Base-by-base conservation (phyloP, 176 grass and related monocot genomes). In the Oryza australiensis region DNA sequence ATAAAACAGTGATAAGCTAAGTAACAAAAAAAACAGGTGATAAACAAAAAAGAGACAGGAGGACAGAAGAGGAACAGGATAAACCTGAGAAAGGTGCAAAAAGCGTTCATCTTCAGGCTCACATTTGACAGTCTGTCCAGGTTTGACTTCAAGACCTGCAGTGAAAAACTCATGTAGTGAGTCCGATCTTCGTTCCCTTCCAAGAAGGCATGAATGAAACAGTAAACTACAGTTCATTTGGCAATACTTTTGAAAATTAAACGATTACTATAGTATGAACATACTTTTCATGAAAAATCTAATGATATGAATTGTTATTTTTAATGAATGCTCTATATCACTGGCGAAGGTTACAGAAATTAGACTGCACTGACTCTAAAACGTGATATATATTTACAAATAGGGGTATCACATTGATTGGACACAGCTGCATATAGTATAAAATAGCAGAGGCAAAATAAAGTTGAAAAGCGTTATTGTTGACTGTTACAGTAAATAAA, bases 41-140 rank as follows among this genome's bases (percentile, higher is more conserved):
- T 32, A 32, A 32, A 1, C 1, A 32, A 35, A 35, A 35, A 40
- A 68, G 10, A 29, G 70, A 48, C 12, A 22, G 0, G 14, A 20
- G 7, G 16, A 33, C 13, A 32, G 23, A 12, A 24, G 11, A 23
- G 18, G 3, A 26, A 9, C 9, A 29, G 1, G 5, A 41, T 6
- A 55, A 67, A 92, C 94, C 92, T 97, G 94, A 3, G 94, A 97
- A 73, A 97, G 89, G 62, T 97, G 94, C 23, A 97, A 64, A 35
- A 92, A 76, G 69, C 83, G 76, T 22, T 92, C 90, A 20, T 94
- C 86, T 23, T 81, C 89, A 81, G 92, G 92, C 22, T 83, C 43
- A 24, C 78, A 86, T 59, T 82, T 94, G 49, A 91, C 71, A 42
- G 90, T 86, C 70, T 80, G 42, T 53, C 90, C 92, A 78, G 95